phyloP scores from a whole-genome alignment of 345 rosid species.

The Aquilaria yunnanensis region DNA sequence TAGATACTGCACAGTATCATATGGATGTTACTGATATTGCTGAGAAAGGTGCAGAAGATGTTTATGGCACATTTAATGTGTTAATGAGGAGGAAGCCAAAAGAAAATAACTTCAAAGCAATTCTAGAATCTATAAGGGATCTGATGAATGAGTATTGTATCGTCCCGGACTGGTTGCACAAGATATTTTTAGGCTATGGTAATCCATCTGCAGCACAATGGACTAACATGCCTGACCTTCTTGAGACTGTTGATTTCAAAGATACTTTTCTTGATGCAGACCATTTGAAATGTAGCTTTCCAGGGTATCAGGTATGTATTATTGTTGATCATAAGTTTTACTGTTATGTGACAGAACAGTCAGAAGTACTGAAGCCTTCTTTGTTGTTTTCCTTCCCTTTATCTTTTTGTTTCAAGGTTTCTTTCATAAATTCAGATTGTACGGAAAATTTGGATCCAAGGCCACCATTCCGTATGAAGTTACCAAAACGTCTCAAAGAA shows the following conservation, averaged over 20 bases:
- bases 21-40: constrained; percentile 93
- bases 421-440: constrained; percentile 64
- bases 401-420: constrained; percentile 39
- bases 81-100: constrained; percentile 98
- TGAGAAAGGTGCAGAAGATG: constrained; percentile 91
- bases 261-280: constrained; percentile 81
- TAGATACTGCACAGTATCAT: constrained; percentile 96
- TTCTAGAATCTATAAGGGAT: constrained; percentile 96
- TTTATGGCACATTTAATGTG: constrained; percentile 82
- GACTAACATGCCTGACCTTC: constrained; percentile 95
- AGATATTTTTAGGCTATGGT: constrained; percentile 93
- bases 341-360: neutral
- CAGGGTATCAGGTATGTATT: constrained; percentile 60
- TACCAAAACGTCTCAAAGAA: constrained; percentile 71
- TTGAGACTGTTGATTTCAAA: constrained; percentile 85
- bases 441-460: constrained; percentile 54
- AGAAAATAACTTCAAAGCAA: constrained; percentile 99
- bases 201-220: constrained; percentile 99
- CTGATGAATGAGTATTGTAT: constrained; percentile 99
- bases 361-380: constrained; percentile 3
- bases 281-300: constrained; percentile 74
- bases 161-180: constrained; percentile 98
- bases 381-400: constrained; percentile 4
- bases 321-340: neutral
- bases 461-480: constrained; percentile 75